Conservation (phyloP, 176 grass and related monocot genomes). For the Elymus sibiricus region DNA sequence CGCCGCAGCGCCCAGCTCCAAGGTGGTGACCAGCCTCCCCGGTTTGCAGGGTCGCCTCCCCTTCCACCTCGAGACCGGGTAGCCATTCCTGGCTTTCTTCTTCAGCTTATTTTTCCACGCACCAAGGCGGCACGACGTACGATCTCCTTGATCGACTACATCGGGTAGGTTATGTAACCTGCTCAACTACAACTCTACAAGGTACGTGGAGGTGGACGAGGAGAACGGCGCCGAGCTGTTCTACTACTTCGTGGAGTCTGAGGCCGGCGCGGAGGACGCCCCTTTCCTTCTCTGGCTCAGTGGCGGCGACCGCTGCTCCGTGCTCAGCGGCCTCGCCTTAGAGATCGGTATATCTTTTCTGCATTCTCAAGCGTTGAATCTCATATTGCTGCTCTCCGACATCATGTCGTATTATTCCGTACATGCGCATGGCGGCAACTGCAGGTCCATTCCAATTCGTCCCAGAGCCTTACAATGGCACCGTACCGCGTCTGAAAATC, state of each 20-base stretch:
- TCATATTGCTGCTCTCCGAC: neutral
- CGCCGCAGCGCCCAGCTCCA: neutral
- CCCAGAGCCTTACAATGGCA: conserved; percentile 33
- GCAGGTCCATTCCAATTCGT: conserved; percentile 35
- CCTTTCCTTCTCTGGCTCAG: conserved; percentile 65
- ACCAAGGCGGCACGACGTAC: neutral
- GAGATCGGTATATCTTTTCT: conserved; percentile 43
- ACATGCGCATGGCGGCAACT: neutral
- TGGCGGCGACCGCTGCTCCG: conserved; percentile 51
- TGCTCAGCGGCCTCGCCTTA: conserved; percentile 40
- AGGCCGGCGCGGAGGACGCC: neutral
- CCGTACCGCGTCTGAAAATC: conserved; percentile 36
- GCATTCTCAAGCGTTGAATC: neutral
- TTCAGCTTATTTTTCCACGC: neutral
- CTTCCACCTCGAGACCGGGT: conserved; percentile 61
- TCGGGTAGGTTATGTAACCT: neutral
- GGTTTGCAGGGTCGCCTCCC: conserved; percentile 45
- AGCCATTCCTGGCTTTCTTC: neutral
- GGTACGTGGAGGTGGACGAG: conserved; percentile 59
- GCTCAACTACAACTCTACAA: neutral
- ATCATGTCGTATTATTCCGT: too few relatives aligned
- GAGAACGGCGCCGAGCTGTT: conserved; percentile 51
- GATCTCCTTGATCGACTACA: neutral
- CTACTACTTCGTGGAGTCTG: conserved; percentile 63
- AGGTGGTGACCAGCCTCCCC: conserved; percentile 44